phyloP scores from a whole-genome alignment of 1,284 basidiomycete species.

The Boletus subluridellus region DNA sequence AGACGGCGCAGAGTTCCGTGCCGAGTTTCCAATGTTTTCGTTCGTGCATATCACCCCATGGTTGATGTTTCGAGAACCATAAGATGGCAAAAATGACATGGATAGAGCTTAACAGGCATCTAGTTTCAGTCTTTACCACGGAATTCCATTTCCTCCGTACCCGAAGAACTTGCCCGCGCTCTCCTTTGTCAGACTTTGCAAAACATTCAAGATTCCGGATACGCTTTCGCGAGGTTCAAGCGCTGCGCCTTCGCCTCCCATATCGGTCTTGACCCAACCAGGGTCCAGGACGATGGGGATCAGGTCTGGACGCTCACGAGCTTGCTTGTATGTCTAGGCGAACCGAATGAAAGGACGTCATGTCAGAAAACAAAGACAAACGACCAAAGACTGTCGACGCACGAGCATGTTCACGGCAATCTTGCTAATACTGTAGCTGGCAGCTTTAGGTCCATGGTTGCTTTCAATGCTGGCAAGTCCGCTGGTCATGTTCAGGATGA shows the following conservation, averaged over 20 bases:
- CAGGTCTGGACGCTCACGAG: conserved; percentile 30
- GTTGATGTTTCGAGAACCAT: not conserved
- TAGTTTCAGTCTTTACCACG: conserved; percentile 4
- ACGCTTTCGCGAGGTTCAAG: conserved; percentile 15
- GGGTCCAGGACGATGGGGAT: conserved; percentile 33
- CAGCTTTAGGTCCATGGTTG: conserved; percentile 24
- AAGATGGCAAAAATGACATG: not conserved
- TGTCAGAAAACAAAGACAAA: not conserved
- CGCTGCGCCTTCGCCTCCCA: conserved; percentile 11
- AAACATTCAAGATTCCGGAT: conserved; percentile 9
- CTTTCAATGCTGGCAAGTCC: conserved; percentile 37
- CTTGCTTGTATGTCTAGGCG: conserved; percentile 38
- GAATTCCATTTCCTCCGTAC: conserved; percentile 4
- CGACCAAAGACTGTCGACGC: conserved; percentile 4
- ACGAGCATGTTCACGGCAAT: conserved; percentile 39
- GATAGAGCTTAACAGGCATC: not conserved
- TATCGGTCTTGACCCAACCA: conserved; percentile 38
- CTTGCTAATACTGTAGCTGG: conserved; percentile 35
- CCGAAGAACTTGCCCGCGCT: no score
- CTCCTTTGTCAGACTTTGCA: conserved; percentile 1
- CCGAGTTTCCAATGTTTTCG: not conserved
- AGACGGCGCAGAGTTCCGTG: not conserved
- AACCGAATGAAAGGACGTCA: not conserved
- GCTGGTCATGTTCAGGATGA: conserved; percentile 39
- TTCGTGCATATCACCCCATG: not conserved